Evolutionary conservation across 2,329 filamentous ascomycete genomes (phyloP).

Genomic region (Fusarium foetens): DNA sequence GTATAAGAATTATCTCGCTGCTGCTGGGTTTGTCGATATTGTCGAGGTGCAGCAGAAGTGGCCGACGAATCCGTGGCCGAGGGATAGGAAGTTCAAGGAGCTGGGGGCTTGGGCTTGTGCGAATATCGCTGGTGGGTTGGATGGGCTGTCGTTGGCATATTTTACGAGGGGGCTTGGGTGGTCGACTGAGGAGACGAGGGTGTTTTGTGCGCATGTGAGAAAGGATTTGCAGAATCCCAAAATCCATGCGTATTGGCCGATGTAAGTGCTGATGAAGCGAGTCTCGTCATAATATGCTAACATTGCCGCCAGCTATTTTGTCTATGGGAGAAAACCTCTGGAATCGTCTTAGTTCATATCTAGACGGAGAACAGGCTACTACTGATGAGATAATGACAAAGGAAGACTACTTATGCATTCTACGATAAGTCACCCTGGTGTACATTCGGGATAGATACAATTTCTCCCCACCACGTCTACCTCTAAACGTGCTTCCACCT

Average conservation of each 20-base stretch:
- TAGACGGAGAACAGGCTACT: neutral
- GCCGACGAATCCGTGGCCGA: constrained; percentile 27
- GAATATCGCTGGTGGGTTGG: constrained; percentile 38
- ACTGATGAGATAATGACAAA: too few species aligned
- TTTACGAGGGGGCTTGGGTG: constrained; percentile 41
- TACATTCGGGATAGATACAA: neutral
- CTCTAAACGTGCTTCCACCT: neutral
- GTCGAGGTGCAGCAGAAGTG: constrained; percentile 20
- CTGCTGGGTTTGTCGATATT: constrained; percentile 23
- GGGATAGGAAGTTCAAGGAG: constrained; percentile 15
- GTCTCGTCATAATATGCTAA: too few species aligned
- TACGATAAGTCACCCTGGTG: neutral
- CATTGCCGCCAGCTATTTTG: neutral
- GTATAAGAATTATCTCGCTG: constrained; percentile 23
- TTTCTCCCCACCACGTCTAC: too few species aligned
- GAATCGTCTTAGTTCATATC: neutral
- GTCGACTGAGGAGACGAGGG: constrained; percentile 14
- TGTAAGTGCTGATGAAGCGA: neutral
- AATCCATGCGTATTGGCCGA: constrained; percentile 31
- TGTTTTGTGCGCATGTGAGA: constrained; percentile 20
- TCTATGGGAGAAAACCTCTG: neutral
- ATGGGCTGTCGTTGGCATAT: constrained; percentile 43
- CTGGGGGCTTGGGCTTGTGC: constrained; percentile 25
- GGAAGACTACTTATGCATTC: too few species aligned
- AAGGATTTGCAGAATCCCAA: constrained; percentile 13